Evolutionary conservation across 768 basidiomycete genomes (phyloP).

Genomic region (Pleurotus giganteus): DNA sequence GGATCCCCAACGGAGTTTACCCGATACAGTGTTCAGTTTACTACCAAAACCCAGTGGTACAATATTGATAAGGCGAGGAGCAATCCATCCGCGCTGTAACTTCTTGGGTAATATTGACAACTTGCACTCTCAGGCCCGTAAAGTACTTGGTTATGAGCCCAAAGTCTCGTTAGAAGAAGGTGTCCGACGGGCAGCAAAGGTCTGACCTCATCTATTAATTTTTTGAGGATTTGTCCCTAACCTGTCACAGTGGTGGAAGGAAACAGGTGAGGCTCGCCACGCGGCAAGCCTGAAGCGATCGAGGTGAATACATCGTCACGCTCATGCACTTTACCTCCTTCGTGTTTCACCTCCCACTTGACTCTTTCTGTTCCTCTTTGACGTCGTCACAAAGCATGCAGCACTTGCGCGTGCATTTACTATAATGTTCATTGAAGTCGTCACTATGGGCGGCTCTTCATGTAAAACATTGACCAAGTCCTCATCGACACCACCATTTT

Average conservation of each 20-base stretch:
- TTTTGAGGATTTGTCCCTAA: background rate
- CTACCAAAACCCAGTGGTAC: conserved; percentile 44
- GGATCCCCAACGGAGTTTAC: conserved; percentile 44
- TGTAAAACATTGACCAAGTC: too few species aligned
- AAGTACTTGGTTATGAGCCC: conserved; percentile 52
- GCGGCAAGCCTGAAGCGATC: too few species aligned
- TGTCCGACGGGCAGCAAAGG: conserved; percentile 26
- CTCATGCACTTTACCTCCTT: too few species aligned
- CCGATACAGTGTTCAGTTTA: conserved; percentile 38
- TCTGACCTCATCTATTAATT: background rate
- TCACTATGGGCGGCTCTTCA: too few species aligned
- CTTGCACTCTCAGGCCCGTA: conserved; percentile 25
- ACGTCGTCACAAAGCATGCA: too few species aligned
- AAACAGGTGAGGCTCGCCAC: conserved; percentile 9
- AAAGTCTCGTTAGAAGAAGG: conserved; percentile 47
- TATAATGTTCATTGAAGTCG: too few species aligned
- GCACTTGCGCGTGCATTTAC: too few species aligned
- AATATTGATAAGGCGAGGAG: conserved; percentile 42
- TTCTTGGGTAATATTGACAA: background rate
- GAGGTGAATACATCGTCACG: too few species aligned
- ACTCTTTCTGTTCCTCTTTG: too few species aligned
- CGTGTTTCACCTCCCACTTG: too few species aligned
- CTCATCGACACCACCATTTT: too few species aligned
- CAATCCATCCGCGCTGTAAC: background rate
- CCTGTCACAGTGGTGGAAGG: conserved; percentile 14